Percentiles rank a stretch among this genome's conserved stretches.
phyloP scores from a whole-genome alignment of 805 yeast species.

The Candida hispaniensis region DNA sequence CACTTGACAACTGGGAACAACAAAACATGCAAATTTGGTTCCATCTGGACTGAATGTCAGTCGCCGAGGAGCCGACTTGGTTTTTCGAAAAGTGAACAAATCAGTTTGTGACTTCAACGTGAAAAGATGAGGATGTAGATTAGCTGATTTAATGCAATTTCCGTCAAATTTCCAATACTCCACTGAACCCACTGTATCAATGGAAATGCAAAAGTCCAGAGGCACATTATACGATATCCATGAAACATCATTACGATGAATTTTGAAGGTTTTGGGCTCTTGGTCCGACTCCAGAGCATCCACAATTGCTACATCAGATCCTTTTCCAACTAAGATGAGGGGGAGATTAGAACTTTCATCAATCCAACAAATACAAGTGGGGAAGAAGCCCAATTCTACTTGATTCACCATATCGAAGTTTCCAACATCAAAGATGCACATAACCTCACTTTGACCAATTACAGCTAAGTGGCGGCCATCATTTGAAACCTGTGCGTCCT shows the following conservation, averaged over 20 bases:
- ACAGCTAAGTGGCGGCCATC: constrained; percentile 27
- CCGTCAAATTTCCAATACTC: constrained; percentile 31
- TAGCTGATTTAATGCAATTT: constrained; percentile 16
- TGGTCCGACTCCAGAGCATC: not conserved
- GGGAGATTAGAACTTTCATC: constrained; percentile 16
- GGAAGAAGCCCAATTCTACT: constrained; percentile 25
- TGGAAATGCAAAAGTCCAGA: constrained; percentile 25
- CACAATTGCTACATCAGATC: not conserved
- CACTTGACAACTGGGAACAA: constrained; percentile 22
- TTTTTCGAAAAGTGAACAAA: constrained; percentile 30
- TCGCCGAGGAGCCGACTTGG: constrained; percentile 24
- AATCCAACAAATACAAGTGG: constrained; percentile 25
- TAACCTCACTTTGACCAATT: constrained; percentile 19
- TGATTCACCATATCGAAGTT: constrained; percentile 32
- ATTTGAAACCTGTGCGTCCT: not conserved
- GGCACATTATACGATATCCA: constrained; percentile 22
- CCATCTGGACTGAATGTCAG: constrained; percentile 26
- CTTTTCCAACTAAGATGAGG: constrained; percentile 21
- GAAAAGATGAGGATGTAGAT: constrained; percentile 26
- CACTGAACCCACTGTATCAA: constrained; percentile 29
- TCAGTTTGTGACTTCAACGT: constrained; percentile 34
- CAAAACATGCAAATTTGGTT: constrained; percentile 26
- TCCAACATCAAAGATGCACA: constrained; percentile 30
- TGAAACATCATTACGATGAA: constrained; percentile 3
- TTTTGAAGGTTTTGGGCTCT: not conserved